Evolutionary conservation across 2,329 filamentous ascomycete species (phyloP).

Genomic region (Biscogniauxia marginata): DNA sequence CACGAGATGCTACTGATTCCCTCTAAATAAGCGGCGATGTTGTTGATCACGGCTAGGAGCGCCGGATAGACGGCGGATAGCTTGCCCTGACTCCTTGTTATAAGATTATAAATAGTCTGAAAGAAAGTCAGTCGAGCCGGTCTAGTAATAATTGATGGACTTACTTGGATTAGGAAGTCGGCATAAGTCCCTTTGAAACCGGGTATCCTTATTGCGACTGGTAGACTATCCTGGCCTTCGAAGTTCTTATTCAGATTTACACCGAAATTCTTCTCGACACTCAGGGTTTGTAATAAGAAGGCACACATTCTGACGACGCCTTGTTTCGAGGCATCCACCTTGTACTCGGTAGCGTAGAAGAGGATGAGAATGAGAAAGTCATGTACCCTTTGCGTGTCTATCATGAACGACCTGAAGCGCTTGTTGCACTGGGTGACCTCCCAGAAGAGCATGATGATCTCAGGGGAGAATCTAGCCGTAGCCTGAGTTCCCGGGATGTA

Average conservation of each 20-base stretch:
- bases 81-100: conserved; percentile 86
- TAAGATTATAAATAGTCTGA: conserved; percentile 86
- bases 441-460: conserved; percentile 98
- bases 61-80: conserved; percentile 91
- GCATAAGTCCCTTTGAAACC: conserved; percentile 89
- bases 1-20: conserved; percentile 72
- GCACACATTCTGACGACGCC: conserved; percentile 95
- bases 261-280: conserved; percentile 88
- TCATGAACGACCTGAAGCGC: conserved; percentile 92
- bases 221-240: conserved; percentile 83
- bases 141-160: conserved; percentile 34
- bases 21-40: conserved; percentile 82
- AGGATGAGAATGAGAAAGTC: conserved; percentile 89
- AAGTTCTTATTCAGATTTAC: conserved; percentile 87
- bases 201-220: conserved; percentile 73
- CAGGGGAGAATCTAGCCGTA: conserved; percentile 81
- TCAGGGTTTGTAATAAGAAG: conserved; percentile 93
- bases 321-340: conserved; percentile 81
- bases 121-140: conserved; percentile 19
- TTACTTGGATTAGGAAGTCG: conserved; percentile 87
- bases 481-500: conserved; percentile 85
- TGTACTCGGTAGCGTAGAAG: conserved; percentile 91
- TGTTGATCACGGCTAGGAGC: conserved; percentile 87
- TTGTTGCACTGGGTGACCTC: conserved; percentile 97
- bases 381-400: conserved; percentile 89